Evolutionary conservation across 306 rosid species (phyloP), one percentile per base, ranked within the genome.

Genomic region (Vigna hirtella): DNA sequence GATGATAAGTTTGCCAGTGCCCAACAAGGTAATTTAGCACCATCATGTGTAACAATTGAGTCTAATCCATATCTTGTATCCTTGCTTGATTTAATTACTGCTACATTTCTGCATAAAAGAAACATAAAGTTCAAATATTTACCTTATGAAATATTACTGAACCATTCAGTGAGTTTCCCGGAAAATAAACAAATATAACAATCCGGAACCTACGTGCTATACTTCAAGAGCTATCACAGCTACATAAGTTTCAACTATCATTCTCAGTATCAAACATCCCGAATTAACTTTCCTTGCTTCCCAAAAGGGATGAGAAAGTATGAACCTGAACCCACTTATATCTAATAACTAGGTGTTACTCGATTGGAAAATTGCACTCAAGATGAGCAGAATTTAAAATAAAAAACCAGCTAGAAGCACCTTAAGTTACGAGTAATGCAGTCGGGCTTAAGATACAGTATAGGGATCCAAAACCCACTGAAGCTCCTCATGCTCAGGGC

Each of bases 11-110:
- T 80, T 36, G 86, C 53, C 34, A 92, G 82, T 12, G 97, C 85
- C 96, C 90, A 94, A 84, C 98, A 94, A 4, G 95, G 91, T 77
- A 89, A 83, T 68, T 89, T 92, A 75, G 76, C 74, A 47, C 98
- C 97, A 70, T 94, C 98, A 70, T 90, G 98, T 4, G 97, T 92
- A 67, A 94, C 98, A 78, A 94, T 88, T 14, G 97, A 90, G 85
- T 94, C 95, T 79, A 92, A 73, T 85, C 91, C 92, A 77, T 92
- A 92, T 79, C 98, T 84, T 42, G 93, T 89, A 70, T 94, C 98
- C 81, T 92, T 94, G 84, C 85, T 92, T 53, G 98, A 94, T 86
- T 94, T 94, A 83, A 94, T 86, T 82, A 92, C 50, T 42, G 97
- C 97, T 66, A 92, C 95, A 61, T 70, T 86, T 83, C 98, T 94